Evolutionary conservation across 139 green algal genomes (phyloP), one percentile per base, ranked within the genome.

Genomic region (Chlamydomonas sp.): DNA sequence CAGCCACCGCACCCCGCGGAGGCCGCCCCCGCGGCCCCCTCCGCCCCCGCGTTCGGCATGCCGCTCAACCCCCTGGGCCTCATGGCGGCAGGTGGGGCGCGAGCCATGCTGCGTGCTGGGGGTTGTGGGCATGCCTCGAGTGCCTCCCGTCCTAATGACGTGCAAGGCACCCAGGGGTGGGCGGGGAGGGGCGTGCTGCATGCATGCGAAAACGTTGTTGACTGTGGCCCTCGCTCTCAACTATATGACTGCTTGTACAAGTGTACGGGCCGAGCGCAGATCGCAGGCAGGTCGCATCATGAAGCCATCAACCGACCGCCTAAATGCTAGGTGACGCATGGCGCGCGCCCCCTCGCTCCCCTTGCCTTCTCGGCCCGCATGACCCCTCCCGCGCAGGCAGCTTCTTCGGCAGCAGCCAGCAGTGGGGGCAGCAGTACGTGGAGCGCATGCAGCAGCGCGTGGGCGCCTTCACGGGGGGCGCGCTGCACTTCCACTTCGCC

Each of bases 401-500:
- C 66, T 61, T 74, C 8, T 88, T 92, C 7, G 85, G 91, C 5
- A 88, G 90, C 12, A 59, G 88, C 2, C 83, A 91, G 76, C 77
- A 77, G 15, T 92, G 88, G 83, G 90, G 92, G 15, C 90, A 93
- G 86, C 91, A 94, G 57, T 95, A 95, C 81, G 87, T 95, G 84
- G 90, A 95, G 90, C 86, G 92, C 74, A 88, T 95, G 83, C 92
- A 95, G 90, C 90, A 96, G 89, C 91, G 92, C 3, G 91, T 95
- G 75, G 90, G 89, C 64, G 93, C 87, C 84, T 81, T 95, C 57
- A 96, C 95, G 1, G 95, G 95, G 9, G 92, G 93, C 2, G 88
- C 93, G 0, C 88, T 98, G 64, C 95, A 96, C 76, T 97, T 97
- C 73, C 95, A 97, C 85, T 99, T 99, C 92, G 94, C 93, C 63